These are phyloP conservation scores for Mortierella sp. DNA, from an alignment of 371 early-diverging fungal genomes.

Conservation along the genomic window DNA sequence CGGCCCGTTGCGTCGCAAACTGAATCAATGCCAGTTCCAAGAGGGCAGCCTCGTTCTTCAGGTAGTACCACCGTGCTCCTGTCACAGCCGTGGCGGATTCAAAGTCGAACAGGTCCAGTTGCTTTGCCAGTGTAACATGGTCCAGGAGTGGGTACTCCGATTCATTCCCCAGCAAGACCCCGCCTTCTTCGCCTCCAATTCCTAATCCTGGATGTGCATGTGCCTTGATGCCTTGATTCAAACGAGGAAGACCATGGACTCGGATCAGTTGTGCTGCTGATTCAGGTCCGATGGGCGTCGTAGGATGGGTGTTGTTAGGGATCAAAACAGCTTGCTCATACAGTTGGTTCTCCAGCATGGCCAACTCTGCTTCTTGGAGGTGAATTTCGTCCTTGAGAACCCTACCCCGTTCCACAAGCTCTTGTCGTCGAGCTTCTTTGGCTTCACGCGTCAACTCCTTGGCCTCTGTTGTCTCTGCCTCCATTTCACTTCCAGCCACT, in stretches of 20 bases:
- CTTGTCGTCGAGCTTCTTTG: slow-evolving; percentile 31
- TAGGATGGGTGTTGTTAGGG: slow-evolving; percentile 79
- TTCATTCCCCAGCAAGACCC: slow-evolving; percentile 21
- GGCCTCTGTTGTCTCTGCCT: neutral
- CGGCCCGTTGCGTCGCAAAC: slow-evolving; percentile 85
- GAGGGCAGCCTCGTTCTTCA: slow-evolving; percentile 84
- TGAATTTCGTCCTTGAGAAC: slow-evolving; percentile 58
- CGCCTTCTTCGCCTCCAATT: slow-evolving; percentile 18
- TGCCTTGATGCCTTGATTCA: slow-evolving; percentile 25
- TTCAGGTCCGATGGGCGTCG: slow-evolving; percentile 76
- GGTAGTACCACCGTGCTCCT: slow-evolving; percentile 89
- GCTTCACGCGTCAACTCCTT: slow-evolving; percentile 12
- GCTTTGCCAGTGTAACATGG: slow-evolving; percentile 74
- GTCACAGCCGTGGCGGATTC: slow-evolving; percentile 86
- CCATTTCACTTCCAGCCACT: no score
- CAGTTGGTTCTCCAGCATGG: slow-evolving; percentile 56
- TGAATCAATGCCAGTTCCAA: slow-evolving; percentile 89
- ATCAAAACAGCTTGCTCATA: slow-evolving; percentile 69
- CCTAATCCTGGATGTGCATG: slow-evolving; percentile 22
- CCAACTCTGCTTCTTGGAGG: slow-evolving; percentile 55
- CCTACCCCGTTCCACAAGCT: slow-evolving; percentile 60
- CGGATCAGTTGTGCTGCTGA: slow-evolving; percentile 64
- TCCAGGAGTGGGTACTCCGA: slow-evolving; percentile 59
- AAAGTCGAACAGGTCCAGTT: slow-evolving; percentile 82
- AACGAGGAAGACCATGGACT: slow-evolving; percentile 55